Conservation (phyloP, 2,329 filamentous ascomycete species). For the Neobulgaria alba region DNA sequence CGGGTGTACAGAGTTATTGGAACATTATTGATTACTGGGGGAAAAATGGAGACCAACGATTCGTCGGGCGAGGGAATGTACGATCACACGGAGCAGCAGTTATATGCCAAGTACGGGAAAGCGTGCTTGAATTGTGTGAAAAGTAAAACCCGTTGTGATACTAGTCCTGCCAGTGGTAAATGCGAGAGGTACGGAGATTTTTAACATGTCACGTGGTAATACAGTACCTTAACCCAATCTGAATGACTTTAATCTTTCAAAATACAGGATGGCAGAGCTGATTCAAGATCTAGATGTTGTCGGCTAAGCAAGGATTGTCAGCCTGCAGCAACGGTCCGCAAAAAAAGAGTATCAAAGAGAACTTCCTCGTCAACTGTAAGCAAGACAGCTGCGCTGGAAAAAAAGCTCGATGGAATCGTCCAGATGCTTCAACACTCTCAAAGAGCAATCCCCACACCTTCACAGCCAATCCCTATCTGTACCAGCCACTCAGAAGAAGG, state of each 20-base stretch:
- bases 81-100: too few species aligned
- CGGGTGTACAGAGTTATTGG: too few species aligned
- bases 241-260: background rate
- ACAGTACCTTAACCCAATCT: background rate
- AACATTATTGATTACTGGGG: too few species aligned
- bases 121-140: constrained; percentile 9
- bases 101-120: constrained; percentile 10
- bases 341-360: constrained; percentile 7
- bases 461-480: background rate
- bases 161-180: constrained; percentile 1
- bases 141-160: constrained; percentile 9
- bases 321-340: constrained; percentile 6
- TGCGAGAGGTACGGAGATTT: constrained; percentile 10
- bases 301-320: constrained; percentile 11
- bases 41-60: too few species aligned
- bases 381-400: constrained; percentile 14
- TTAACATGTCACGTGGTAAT: background rate
- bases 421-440: constrained; percentile 11
- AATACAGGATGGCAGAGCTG: too few species aligned
- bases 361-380: constrained; percentile 4
- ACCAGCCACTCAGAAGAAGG: too few species aligned
- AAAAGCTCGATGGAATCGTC: constrained; percentile 14
- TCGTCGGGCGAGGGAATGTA: too few species aligned
- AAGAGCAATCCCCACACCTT: background rate
- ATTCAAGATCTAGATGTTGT: constrained; percentile 8